These are phyloP conservation scores for Adiantum capillusveneris DNA, from an alignment of 75 land plant genomes.

Conservation along the genomic window DNA sequence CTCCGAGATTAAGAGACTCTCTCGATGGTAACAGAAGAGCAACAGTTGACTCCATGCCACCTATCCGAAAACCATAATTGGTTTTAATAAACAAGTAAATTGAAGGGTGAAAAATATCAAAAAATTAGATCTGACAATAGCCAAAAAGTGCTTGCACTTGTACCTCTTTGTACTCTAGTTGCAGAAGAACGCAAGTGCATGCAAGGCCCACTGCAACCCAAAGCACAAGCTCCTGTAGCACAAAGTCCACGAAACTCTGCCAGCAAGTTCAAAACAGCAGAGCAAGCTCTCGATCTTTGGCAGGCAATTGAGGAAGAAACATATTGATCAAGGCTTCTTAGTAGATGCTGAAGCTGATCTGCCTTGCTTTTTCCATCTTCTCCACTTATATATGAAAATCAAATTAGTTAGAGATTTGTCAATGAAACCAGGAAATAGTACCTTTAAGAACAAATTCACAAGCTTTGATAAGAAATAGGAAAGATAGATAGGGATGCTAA, in stretches of 20 bases:
- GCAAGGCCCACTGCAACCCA: conserved; percentile 69
- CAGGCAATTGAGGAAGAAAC: conserved; percentile 74
- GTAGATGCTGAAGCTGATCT: conserved; percentile 80
- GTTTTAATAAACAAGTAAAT: no score
- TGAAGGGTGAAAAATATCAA: no score
- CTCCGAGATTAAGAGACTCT: conserved; percentile 72
- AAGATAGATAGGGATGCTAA: background rate
- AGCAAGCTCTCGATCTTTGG: conserved; percentile 79
- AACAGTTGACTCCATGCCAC: conserved; percentile 8
- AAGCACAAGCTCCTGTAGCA: conserved; percentile 65
- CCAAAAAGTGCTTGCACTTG: conserved; percentile 46
- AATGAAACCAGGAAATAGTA: no score
- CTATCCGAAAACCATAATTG: background rate
- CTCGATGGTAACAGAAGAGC: conserved; percentile 81
- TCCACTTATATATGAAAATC: conserved; percentile 47
- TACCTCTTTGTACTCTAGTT: conserved; percentile 44
- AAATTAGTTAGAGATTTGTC: no score
- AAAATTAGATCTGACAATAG: no score
- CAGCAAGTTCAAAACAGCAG: conserved; percentile 71
- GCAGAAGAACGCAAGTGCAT: conserved; percentile 43
- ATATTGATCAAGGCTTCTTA: conserved; percentile 83
- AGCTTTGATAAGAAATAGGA: background rate
- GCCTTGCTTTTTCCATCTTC: conserved; percentile 96
- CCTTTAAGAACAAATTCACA: no score
- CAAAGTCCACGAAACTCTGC: conserved; percentile 74